Base-by-base conservation (phyloP, 148 eudicot species). In the Diospyros kaki region DNA sequence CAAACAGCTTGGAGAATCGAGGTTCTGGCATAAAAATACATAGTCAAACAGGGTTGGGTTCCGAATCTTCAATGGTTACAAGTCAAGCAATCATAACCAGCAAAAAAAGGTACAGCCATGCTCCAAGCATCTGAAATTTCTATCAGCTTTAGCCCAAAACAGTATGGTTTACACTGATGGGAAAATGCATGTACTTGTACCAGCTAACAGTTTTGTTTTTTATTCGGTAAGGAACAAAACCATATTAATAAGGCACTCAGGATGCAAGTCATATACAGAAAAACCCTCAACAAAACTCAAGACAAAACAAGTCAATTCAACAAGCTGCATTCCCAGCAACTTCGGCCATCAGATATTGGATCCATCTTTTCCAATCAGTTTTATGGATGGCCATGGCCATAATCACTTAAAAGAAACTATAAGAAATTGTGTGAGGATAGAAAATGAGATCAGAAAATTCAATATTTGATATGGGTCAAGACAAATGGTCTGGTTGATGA, bases 1-100 rank as follows among this genome's bases (percentile, higher is more conserved):
- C 68, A 78, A 75, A 70, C 48, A 72, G 76, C 9, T 46, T 40
- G 52, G n/a, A 18, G n/a, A 43, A 40, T 11, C 10, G 41, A 64
- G 50, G 2, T 8, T 7, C 51, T 17, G 41, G 38, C 39, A 6
- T 69, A n/a, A 52, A 44, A 54, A 55, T 56, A 55, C n/a, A 55
- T 15, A n/a, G 13, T 55, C 51, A 69, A 28, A 53, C 18, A 69
- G 39, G 40, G 28, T 38, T 10, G 11, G 40, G 15, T 52, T 42
- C 54, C 54, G 18, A 54, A 54, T 69, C 14, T 69, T 28, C 39
- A 15, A 69, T 17, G 40, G 53, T 53, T 14, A 52, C 6, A 51
- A 15, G 28, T 41, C 60, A 53, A 69, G 64, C 41, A 60, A 38
- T 43, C 4, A 10, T 42, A 58, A 6, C 72, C 58, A 52, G 14